These are phyloP conservation scores for Fusarium ramigenum DNA, from an alignment of 2,329 filamentous ascomycete genomes.

Conservation along the genomic window DNA sequence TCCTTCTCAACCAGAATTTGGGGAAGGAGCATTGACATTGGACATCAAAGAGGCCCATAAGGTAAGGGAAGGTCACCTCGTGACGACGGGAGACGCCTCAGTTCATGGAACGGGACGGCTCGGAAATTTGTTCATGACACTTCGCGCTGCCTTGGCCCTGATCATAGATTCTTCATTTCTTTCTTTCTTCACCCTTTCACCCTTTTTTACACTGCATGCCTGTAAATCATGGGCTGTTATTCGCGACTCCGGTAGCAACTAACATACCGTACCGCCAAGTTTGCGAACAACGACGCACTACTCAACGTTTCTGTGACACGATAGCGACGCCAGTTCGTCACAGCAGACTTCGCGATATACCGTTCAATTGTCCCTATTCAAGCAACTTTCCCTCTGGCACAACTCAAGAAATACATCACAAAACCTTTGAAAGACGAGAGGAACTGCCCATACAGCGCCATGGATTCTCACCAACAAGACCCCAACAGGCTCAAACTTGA, in stretches of 20 bases:
- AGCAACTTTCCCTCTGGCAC: not conserved
- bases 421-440: not conserved
- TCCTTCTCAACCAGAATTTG: conserved; percentile 14
- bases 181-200: not conserved
- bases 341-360: not conserved
- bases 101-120: not conserved
- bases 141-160: not conserved
- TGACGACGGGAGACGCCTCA: conserved; percentile 1
- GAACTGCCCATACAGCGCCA: not conserved
- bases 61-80: not conserved
- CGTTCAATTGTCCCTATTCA: not conserved
- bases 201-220: not conserved
- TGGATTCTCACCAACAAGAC: conserved; percentile 17
- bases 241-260: not conserved
- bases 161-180: not conserved
- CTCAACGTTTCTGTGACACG: conserved; percentile 4
- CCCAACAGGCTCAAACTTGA: conserved; percentile 16
- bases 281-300: not conserved
- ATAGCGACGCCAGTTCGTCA: not conserved
- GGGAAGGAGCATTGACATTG: conserved; percentile 7
- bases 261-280: not conserved
- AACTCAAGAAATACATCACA: not conserved
- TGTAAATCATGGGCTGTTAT: not conserved
- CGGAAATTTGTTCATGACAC: conserved; percentile 3
- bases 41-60: not conserved